Evolutionary conservation across 768 basidiomycete species (phyloP).

Genomic region (Pulveroboletus frians): DNA sequence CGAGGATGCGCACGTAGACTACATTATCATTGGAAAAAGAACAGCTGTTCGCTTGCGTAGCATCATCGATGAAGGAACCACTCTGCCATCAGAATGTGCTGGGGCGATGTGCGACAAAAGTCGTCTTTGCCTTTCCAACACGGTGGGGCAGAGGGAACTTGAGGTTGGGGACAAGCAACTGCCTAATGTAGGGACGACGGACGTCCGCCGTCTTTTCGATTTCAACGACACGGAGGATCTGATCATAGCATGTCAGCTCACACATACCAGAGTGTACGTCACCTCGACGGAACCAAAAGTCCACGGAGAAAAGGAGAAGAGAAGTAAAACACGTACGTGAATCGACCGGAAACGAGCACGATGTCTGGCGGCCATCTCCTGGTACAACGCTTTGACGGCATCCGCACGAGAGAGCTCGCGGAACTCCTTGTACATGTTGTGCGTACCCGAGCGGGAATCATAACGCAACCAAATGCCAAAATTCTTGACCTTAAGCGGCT

Average conservation of each 20-base stretch:
- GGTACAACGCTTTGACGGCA: constrained; percentile 95
- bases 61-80: neutral
- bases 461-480: constrained; percentile 99
- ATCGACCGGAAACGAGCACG: constrained; percentile 99
- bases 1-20: constrained; percentile 10
- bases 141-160: constrained; percentile 98
- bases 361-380: constrained; percentile 99
- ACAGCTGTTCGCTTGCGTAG: neutral
- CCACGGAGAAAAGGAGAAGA: neutral
- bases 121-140: constrained; percentile 69
- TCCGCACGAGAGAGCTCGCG: constrained; percentile 91
- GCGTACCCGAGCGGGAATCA: constrained; percentile 98
- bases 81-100: constrained; percentile 53
- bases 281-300: too few relatives aligned
- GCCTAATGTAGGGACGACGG: constrained; percentile 97
- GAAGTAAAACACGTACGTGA: constrained; percentile 56
- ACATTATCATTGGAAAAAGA: constrained; percentile 4
- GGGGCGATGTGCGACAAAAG: constrained; percentile 76
- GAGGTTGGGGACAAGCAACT: constrained; percentile 83
- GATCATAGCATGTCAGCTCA: neutral
- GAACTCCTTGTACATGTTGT: constrained; percentile 99
- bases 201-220: constrained; percentile 87
- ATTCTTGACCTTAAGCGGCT: constrained; percentile 98
- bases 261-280: neutral
- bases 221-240: constrained; percentile 98